Base-by-base conservation (phyloP, 176 grass and related monocot species). In the Juncus effusus region DNA sequence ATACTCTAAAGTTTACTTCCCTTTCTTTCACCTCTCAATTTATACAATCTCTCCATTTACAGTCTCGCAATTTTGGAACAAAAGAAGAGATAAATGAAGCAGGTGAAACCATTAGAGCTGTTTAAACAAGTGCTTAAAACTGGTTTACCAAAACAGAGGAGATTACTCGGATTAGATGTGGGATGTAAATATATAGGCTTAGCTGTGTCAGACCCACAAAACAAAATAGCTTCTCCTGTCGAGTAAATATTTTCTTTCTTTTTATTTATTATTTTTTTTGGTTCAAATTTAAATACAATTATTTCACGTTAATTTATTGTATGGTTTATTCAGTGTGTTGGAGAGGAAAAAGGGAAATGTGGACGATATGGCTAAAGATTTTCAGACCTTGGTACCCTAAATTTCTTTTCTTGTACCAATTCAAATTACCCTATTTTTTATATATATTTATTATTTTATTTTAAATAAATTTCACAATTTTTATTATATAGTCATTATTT, bases 81-180 rank as follows among this genome's bases (percentile, higher is more conserved):
- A 72, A 41, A 59, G 67, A 57, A 57, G 51, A 44, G 7, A 70
- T 38, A 62, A 47, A 96, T 96, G 92, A 91, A 84, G 79, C 41
- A 88, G 15, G 42, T 96, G 65, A 82, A 77, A 65, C 82, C 84
- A 6, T 67, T 65, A 39, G 66, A 53, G 37, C 42, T 96, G 60
- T 91, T 96, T 42, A 78, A 68, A 59, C 86, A 96, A 80, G 77
- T 88, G 39, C 67, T 85, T 14, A 74, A 76, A 45, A 72, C 36
- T 0, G 60, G 71, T 55, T 73, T 57, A 8, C 59, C 40, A 49
- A 51, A 76, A 44, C 63, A 79, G 42, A 7, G 61, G 7, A 79
- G 77, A 16, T 77, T 96, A 54, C 82, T 96, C 9, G 87, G 92
- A 71, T 81, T 96, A 55, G 87, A 96, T 72, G 92, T 96, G 4